Evolutionary conservation across 768 basidiomycete genomes (phyloP).

Genomic region (Suillus subluteus): DNA sequence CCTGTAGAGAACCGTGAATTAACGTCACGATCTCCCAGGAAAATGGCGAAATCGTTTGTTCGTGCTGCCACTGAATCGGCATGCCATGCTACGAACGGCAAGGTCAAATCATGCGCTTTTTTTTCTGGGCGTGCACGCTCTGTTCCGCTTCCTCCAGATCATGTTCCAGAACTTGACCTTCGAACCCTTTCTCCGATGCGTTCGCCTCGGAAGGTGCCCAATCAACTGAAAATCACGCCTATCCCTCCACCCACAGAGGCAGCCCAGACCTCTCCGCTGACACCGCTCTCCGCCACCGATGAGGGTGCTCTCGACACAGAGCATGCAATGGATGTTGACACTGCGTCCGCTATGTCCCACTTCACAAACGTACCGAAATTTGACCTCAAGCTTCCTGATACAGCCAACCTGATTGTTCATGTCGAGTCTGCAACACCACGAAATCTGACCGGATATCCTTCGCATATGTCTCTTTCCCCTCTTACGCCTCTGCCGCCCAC

Average conservation of each 20-base stretch:
- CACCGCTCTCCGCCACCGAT: not conserved
- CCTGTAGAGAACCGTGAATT: slow-evolving; percentile 12
- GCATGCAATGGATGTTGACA: slow-evolving; percentile 31
- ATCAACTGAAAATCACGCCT: slow-evolving; percentile 32
- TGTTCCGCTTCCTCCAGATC: slow-evolving; percentile 27
- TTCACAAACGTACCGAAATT: slow-evolving; percentile 24
- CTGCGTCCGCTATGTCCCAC: slow-evolving; percentile 18
- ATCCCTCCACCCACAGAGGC: slow-evolving; percentile 24
- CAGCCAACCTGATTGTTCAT: slow-evolving; percentile 36
- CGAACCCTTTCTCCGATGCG: slow-evolving; percentile 28
- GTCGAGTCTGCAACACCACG: slow-evolving; percentile 10
- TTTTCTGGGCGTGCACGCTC: slow-evolving; percentile 32
- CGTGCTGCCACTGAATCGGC: slow-evolving; percentile 26
- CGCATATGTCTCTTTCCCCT: slow-evolving; percentile 39
- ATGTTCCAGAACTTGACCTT: slow-evolving; percentile 10
- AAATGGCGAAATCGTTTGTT: slow-evolving; percentile 8
- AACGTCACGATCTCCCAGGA: slow-evolving; percentile 8
- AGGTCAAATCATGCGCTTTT: slow-evolving; percentile 5
- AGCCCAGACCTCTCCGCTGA: not conserved
- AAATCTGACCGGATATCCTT: slow-evolving; percentile 5
- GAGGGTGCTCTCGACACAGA: not conserved
- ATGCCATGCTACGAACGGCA: slow-evolving; percentile 12
- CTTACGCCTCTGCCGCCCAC: slow-evolving; percentile 58
- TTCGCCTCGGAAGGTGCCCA: slow-evolving; percentile 23
- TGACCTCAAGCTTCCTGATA: slow-evolving; percentile 20